Base-by-base conservation (phyloP, 1,284 basidiomycete genomes). In the Xerocomus nothofagi region DNA sequence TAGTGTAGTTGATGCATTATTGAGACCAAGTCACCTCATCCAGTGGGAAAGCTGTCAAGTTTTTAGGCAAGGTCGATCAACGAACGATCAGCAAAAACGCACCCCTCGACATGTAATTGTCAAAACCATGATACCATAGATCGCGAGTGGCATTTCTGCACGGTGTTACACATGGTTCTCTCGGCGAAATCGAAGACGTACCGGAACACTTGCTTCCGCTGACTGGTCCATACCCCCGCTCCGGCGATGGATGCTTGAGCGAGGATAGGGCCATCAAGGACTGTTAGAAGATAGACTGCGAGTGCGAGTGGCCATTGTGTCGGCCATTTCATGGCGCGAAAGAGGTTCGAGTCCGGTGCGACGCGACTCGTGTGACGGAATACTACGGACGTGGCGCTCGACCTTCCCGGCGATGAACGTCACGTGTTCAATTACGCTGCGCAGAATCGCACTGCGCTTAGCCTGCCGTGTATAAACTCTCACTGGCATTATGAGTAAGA, bases 121-220 rank as follows among this genome's bases (percentile, higher is more conserved):
- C 67, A 60, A 84, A 92, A 1, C 90, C 90, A 73, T 93, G 90
- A 62, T 90, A 84, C 86, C 88, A 93, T 4, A 93, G 69, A 29
- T 81, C 80, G 39, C 84, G 81, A 18, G 84, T 85, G 61, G 77
- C 76, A 60, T 90, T 79, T 41, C 90, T 91, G 33, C 32, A 46
- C 17, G 27, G 23, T 33, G 29, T 63, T 18, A 50, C 36, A 39
- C n/a, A 31, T 12, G 18, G 14, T 24, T 38, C 26, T 29, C 31
- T 10, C 17, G 26, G 39, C 7, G 26, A 36, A 29, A 39, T 12
- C 18, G 21, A 41, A 39, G 11, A 57, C 76, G 57, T 66, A 86
- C 86, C 84, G 80, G 57, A 78, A 74, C n/a, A 73, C 74, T 43
- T 79, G 63, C 65, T 86, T 88, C 57, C 80, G 72, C 49, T 79